Base-by-base conservation (phyloP, 257 asterid species). In the Ehretia macrophylla region DNA sequence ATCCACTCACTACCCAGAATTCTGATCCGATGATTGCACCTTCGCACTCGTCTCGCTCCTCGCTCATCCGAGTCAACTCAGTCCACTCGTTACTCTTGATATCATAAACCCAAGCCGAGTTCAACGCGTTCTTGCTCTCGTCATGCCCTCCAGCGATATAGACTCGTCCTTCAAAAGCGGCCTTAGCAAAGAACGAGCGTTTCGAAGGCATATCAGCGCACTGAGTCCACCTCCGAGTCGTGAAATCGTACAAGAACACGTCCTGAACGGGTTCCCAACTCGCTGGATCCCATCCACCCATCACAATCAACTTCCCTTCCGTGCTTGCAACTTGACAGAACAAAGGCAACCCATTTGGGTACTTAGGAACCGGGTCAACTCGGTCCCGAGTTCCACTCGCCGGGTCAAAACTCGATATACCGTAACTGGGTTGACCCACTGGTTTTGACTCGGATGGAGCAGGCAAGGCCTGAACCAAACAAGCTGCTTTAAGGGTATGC, bases 1-100 rank as follows among this genome's bases (percentile, higher is more conserved):
- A 91, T 4, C 98, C 98, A 45, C 95, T 84, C 42, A 91, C 94
- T 16, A 88, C 97, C 95, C 95, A 88, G 52, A 91, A 82, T 70
- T 81, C 90, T 12, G 79, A 60, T 52, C 92, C 96, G 23, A 84
- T 42, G 0, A 88, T 56, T 0, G 77, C 21, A 0, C 96, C 98
- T 72, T 85, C 95, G 66, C 98, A 88, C 78, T 88, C 98, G 74
- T 91, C 98, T 32, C 98, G 73, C 70, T 76, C 95, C 79, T 85
- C 92, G 0, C 75, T 68, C 96, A 91, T 91, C 67, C 61, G 11
- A 4, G 66, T 32, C 79, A 88, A 64, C 75, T 88, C 95, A 0
- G 66, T 32, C 98, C 96, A 91, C 77, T 71, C 79, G 51, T 83
- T 59, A 52, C 20, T 13, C 3, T 60, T 57, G 0, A 85, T 16